Percentiles rank a stretch among this genome's conserved stretches.
phyloP scores from a whole-genome alignment of 805 yeast species.

The Candida odintsovae region DNA sequence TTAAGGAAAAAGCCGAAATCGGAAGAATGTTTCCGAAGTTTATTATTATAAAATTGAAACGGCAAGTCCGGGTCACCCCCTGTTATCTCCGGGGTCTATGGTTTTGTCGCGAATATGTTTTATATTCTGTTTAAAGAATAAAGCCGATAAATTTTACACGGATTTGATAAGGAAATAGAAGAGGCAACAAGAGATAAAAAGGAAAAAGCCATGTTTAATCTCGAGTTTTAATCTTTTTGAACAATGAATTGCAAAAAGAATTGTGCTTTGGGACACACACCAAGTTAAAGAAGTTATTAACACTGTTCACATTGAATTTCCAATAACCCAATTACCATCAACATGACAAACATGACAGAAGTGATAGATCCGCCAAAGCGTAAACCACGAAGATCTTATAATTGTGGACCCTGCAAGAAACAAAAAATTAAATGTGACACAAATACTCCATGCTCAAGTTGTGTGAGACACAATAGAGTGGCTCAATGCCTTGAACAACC shows the following conservation, averaged over 20 bases:
- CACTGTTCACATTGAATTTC: background rate
- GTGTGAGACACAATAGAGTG: conserved; percentile 32
- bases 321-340: no score
- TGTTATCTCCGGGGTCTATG: background rate
- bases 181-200: no score
- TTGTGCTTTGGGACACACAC: no score
- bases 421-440: conserved; percentile 50
- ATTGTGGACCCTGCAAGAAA: conserved; percentile 51
- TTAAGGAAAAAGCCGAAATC: background rate
- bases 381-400: conserved; percentile 41
- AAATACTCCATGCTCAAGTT: conserved; percentile 41
- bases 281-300: no score
- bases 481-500: conserved; percentile 35
- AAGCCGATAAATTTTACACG: background rate
- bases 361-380: background rate
- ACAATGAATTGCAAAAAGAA: no score
- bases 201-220: no score
- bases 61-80: background rate
- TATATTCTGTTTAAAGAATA: background rate
- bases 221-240: no score
- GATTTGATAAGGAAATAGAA: background rate
- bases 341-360: no score
- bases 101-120: background rate
- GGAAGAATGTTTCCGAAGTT: background rate
- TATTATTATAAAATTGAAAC: no score